Evolutionary conservation across 2,329 filamentous ascomycete genomes (phyloP).

Genomic region (Escovopsis sp.): DNA sequence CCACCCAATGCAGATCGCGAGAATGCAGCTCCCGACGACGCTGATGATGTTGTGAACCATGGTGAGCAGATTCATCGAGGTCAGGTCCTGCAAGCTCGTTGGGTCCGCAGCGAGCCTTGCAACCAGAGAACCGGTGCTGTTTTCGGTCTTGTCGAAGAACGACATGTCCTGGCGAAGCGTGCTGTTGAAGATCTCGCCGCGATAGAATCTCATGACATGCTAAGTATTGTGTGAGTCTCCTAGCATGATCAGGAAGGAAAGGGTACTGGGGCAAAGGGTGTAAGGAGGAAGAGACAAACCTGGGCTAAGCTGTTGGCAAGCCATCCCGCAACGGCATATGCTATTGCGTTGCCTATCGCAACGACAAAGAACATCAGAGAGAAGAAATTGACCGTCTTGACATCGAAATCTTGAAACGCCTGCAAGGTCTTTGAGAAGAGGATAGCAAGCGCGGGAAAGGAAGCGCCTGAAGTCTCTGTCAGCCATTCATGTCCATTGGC

Average conservation of each 20-base stretch:
- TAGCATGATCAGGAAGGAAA: not conserved
- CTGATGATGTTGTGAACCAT: constrained; percentile 32
- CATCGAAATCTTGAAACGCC: constrained; percentile 19
- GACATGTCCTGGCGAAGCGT: constrained; percentile 40
- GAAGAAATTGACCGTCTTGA: constrained; percentile 33
- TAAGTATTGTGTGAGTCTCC: constrained; percentile 1
- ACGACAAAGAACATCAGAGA: constrained; percentile 42
- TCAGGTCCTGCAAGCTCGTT: constrained; percentile 34
- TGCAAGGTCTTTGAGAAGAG: constrained; percentile 26
- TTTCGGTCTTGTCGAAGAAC: constrained; percentile 26
- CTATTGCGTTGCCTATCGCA: constrained; percentile 29
- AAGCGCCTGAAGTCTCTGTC: constrained; percentile 14
- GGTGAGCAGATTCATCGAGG: constrained; percentile 33
- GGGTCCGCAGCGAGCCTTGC: constrained; percentile 24
- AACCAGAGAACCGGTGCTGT: constrained; percentile 25
- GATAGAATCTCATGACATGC: constrained; percentile 21
- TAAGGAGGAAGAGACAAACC: constrained; percentile 8
- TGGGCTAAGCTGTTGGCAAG: constrained; percentile 22
- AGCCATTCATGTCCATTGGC: not conserved
- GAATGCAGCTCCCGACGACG: constrained; percentile 27
- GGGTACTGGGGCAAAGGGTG: not conserved
- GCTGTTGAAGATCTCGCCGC: constrained; percentile 30
- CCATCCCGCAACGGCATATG: constrained; percentile 26
- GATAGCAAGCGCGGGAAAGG: constrained; percentile 26
- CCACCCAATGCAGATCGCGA: constrained; percentile 33